Evolutionary conservation across 192 early-diverging fungal species (phyloP), one percentile per base, ranked within the genome.

Genomic region (Coemansia furcata): DNA sequence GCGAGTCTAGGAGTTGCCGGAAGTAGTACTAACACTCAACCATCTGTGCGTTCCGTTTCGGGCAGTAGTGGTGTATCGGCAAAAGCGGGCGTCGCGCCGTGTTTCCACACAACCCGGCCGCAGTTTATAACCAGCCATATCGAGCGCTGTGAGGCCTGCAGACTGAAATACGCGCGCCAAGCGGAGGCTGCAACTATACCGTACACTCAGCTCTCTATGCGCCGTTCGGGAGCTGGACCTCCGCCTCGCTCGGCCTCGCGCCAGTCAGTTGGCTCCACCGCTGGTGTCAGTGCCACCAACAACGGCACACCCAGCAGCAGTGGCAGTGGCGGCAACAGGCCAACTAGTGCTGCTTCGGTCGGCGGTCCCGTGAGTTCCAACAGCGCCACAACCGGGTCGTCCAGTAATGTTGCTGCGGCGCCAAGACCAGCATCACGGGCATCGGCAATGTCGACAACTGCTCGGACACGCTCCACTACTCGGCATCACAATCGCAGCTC

Each of bases 101-200:
- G 80, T 59, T 78, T 83, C 26, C 80, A 83, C 55, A 83, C 80
- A 12, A 83, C 68, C 14, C 60, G 76, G 19, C 80, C 80, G 55
- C 76, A 83, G 76, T 78, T 83, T 55, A 83, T 83, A 15, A 78
- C 80, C n/a, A 69, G 80, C 32, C 80, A 83, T 40, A 83, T 83
- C 54, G 76, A 83, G 44, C 72, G 80, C 55, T 83, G 80, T 60
- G 76, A 83, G 50, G 80, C 80, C 33, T 83, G 80, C 40, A 42
- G 76, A 36, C 73, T 78, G 62, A 83, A 83, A 59, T 83, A 83
- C 73, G 76, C 76, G 10, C 80, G 80, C 60, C 68, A 83, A 60
- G 80, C 80, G n/a, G 80, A 83, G 59, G 37, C 61, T 37, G 57
- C 62, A 44, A 75, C 69, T n/a, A 73, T 73, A 12, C 80, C 76